Evolutionary conservation across 2,329 filamentous ascomycete species (phyloP).

Genomic region (Alternaria conjuncta): DNA sequence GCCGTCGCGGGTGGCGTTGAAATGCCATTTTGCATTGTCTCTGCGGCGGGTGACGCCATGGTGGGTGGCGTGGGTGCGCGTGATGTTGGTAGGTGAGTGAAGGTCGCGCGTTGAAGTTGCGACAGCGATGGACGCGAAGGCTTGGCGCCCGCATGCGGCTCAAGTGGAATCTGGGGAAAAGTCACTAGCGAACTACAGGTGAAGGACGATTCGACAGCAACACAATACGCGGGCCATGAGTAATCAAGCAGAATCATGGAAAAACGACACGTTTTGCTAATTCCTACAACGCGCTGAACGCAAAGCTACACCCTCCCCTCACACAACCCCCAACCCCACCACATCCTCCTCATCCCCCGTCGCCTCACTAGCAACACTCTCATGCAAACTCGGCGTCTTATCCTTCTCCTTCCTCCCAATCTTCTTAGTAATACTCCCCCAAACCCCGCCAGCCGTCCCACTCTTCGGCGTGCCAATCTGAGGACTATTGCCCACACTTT

Average conservation of each 20-base stretch:
- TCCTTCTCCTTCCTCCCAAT: constrained; percentile 51
- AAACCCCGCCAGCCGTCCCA: constrained; percentile 42
- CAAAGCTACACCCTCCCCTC: not conserved
- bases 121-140: not conserved
- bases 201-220: not conserved
- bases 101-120: constrained; percentile 5
- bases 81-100: not conserved
- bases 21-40: constrained; percentile 46
- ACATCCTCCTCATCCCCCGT: constrained; percentile 47
- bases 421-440: constrained; percentile 55
- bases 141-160: constrained; percentile 17
- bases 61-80: constrained; percentile 11
- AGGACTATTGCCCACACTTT: constrained; percentile 44
- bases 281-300: not conserved
- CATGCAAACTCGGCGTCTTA: constrained; percentile 56
- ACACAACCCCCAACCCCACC: not conserved
- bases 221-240: too few species aligned
- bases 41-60: constrained; percentile 49
- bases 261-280: not conserved
- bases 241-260: too few species aligned
- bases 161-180: constrained; percentile 12
- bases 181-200: not conserved
- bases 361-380: constrained; percentile 52
- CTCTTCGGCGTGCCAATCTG: constrained; percentile 47
- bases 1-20: constrained; percentile 47